A percentile compares a stretch with the other conserved stretches of the same genome.
phyloP scores from a whole-genome alignment of 2,329 filamentous ascomycete species.

The Davidsoniella eucalypti region DNA sequence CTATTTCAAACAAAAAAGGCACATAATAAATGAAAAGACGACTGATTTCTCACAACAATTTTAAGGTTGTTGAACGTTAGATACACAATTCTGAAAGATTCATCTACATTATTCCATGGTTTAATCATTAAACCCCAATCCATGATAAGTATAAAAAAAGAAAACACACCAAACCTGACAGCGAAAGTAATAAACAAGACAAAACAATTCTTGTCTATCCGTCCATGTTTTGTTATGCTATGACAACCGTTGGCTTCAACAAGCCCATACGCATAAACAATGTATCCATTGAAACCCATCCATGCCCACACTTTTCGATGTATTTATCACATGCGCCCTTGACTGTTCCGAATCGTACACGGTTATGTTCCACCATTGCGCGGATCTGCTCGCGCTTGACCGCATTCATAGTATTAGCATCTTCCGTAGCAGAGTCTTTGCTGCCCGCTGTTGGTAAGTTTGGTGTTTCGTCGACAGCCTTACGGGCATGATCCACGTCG shows the following conservation, averaged over 20 bases:
- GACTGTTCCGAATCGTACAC: conserved; percentile 58
- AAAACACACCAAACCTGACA: not conserved
- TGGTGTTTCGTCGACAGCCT: conserved; percentile 28
- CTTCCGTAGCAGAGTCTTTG: conserved; percentile 14
- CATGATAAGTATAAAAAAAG: not conserved
- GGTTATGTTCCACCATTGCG: conserved; percentile 67
- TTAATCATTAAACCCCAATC: not conserved
- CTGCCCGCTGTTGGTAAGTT: conserved; percentile 15
- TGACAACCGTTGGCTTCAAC: conserved; percentile 8
- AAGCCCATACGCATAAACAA: conserved; percentile 58
- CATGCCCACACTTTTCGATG: conserved; percentile 73
- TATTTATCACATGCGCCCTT: conserved; percentile 67
- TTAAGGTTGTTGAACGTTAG: not conserved
- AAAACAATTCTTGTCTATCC: not conserved
- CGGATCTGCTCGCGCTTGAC: conserved; percentile 49
- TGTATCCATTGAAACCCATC: conserved; percentile 88
- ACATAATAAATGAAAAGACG: too few relatives aligned
- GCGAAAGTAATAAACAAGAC: not conserved
- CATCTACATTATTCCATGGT: conserved; percentile 4
- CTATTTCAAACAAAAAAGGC: too few relatives aligned
- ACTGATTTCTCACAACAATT: not conserved
- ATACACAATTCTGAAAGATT: not conserved
- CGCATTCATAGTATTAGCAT: conserved; percentile 22
- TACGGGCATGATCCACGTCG: conserved; percentile 70
- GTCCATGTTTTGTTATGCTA: not conserved